Evolutionary conservation across 352 stramenopile genomes (phyloP).

Genomic region (Phytophthora rubi): DNA sequence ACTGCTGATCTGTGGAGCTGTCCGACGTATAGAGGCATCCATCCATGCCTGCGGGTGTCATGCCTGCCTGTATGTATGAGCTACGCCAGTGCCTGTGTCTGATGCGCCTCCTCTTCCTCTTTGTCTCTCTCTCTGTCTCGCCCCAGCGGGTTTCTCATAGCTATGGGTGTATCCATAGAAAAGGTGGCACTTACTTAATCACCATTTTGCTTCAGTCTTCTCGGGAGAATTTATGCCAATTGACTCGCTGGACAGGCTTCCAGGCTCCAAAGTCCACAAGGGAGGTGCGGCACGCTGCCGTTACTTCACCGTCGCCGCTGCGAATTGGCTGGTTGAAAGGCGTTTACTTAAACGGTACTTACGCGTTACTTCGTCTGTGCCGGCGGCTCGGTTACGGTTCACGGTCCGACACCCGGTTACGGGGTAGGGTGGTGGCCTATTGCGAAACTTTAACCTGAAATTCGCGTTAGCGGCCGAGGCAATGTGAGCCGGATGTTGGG

Average conservation of each 20-base stretch:
- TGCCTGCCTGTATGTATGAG: neutral
- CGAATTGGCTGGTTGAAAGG: conserved; percentile 86
- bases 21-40: neutral
- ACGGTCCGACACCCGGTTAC: conserved; percentile 9
- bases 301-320: conserved; percentile 57
- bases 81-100: conserved; percentile 1
- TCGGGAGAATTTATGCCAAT: conserved; percentile 91
- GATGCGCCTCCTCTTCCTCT: neutral
- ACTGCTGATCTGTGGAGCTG: conserved; percentile 19
- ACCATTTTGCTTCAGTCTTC: conserved; percentile 91
- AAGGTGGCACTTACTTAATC: conserved; percentile 79
- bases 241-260: conserved; percentile 51
- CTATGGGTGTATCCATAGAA: conserved; percentile 7
- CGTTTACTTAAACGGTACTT: conserved; percentile 46
- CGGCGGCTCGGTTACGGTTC: conserved; percentile 24
- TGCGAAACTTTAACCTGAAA: conserved; percentile 3
- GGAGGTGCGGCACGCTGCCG: conserved; percentile 27
- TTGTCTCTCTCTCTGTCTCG: neutral
- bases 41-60: neutral
- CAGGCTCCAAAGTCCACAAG: conserved; percentile 14
- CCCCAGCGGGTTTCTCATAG: conserved; percentile 1
- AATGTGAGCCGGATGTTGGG: too few relatives aligned
- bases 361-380: neutral
- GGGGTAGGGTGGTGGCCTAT: neutral
- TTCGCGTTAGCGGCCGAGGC: neutral